Percentiles rank a stretch among this genome's conserved stretches.
phyloP scores from a whole-genome alignment of 2,329 filamentous ascomycete species.

The Colletotrichum spinosum region DNA sequence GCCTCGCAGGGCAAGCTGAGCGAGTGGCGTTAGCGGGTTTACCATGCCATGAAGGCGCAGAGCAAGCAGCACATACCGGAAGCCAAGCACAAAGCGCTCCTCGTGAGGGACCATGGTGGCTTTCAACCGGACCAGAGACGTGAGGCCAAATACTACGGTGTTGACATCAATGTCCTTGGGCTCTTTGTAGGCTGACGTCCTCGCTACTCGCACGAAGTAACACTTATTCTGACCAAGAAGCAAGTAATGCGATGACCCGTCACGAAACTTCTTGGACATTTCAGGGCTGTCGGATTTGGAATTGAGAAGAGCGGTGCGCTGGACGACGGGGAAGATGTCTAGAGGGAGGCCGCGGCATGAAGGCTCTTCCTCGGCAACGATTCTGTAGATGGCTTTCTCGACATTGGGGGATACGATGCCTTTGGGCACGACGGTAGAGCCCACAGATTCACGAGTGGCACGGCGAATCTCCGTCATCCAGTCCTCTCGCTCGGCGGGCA shows the following conservation, averaged over 20 bases:
- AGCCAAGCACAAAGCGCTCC: constrained; percentile 66
- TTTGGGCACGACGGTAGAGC: constrained; percentile 47
- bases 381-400: constrained; percentile 57
- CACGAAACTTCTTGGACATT: constrained; percentile 58
- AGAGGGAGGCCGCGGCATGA: constrained; percentile 44
- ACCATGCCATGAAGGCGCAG: constrained; percentile 38
- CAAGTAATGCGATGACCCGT: constrained; percentile 65
- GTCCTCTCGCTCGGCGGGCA: constrained; percentile 61
- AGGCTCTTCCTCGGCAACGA: constrained; percentile 59
- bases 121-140: constrained; percentile 63
- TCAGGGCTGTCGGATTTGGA: constrained; percentile 55
- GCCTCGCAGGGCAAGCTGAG: constrained; percentile 27
- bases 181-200: constrained; percentile 54
- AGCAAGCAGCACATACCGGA: constrained; percentile 56
- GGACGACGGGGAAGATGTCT: constrained; percentile 65
- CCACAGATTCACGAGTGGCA: constrained; percentile 53
- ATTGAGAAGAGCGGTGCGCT: constrained; percentile 55
- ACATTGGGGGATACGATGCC: constrained; percentile 59
- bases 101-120: constrained; percentile 64
- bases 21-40: constrained; percentile 4
- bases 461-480: constrained; percentile 61
- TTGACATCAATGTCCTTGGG: constrained; percentile 61
- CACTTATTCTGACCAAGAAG: constrained; percentile 65
- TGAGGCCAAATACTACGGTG: constrained; percentile 63
- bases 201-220: constrained; percentile 63